phyloP scores from a whole-genome alignment of 305 asterid species.

The Lippia alba region DNA sequence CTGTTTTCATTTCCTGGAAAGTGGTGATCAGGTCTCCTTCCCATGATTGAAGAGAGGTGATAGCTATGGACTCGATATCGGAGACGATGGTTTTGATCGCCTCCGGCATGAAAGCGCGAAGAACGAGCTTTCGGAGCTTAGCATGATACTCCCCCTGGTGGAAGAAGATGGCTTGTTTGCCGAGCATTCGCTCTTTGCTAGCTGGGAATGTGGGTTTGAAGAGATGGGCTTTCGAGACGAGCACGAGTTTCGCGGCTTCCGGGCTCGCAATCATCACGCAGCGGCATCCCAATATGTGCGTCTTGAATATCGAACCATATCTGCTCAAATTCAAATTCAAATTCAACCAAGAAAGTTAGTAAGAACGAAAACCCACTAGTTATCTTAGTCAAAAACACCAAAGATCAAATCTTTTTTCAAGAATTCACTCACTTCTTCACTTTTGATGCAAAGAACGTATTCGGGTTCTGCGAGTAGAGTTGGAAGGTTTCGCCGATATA shows the following conservation, averaged over 20 bases:
- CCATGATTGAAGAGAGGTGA: slow-evolving; percentile 57
- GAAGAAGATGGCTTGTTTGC: slow-evolving; percentile 92
- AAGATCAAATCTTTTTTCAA: neutral
- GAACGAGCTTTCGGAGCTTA: slow-evolving; percentile 77
- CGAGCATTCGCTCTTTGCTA: slow-evolving; percentile 93
- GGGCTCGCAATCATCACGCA: slow-evolving; percentile 96
- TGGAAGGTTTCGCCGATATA: slow-evolving; percentile 89
- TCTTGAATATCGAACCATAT: slow-evolving; percentile 92
- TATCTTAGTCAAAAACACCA: neutral
- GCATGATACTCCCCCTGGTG: slow-evolving; percentile 86
- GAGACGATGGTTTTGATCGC: slow-evolving; percentile 69
- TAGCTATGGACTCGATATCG: slow-evolving; percentile 64
- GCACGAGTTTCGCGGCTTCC: slow-evolving; percentile 76
- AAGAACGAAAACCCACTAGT: neutral
- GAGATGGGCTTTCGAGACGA: slow-evolving; percentile 75
- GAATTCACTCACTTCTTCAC: slow-evolving; percentile 71
- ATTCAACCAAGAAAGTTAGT: neutral
- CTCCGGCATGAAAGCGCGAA: slow-evolving; percentile 83
- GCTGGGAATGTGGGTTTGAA: slow-evolving; percentile 97
- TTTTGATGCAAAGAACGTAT: slow-evolving; percentile 80
- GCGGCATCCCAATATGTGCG: slow-evolving; percentile 80
- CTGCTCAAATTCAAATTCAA: slow-evolving; percentile 41
- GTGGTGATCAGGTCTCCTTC: slow-evolving; percentile 73
- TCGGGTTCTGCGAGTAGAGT: slow-evolving; percentile 86
- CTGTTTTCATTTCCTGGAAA: slow-evolving; percentile 93